phyloP scores from a whole-genome alignment of 352 stramenopile species.

The Phytophthora meadii region DNA sequence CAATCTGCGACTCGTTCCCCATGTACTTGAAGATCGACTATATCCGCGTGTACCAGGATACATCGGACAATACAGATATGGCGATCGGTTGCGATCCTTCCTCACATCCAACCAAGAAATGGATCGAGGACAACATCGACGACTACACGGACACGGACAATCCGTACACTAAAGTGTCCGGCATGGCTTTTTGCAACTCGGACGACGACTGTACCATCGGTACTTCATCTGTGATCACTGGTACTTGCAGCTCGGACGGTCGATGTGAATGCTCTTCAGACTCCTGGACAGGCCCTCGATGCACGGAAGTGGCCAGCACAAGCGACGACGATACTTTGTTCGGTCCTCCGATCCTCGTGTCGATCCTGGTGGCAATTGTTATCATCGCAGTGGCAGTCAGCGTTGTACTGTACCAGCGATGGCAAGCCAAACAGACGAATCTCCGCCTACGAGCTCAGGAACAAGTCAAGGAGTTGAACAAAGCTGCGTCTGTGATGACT shows the following conservation, averaged over 20 bases:
- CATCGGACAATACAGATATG: constrained; percentile 42
- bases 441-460: constrained; percentile 4
- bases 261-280: constrained; percentile 39
- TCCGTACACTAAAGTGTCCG: constrained; percentile 45
- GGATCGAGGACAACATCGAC: constrained; percentile 76
- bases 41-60: constrained; percentile 73
- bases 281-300: constrained; percentile 51
- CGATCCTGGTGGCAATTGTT: constrained; percentile 16
- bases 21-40: constrained; percentile 85
- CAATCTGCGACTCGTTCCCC: constrained; percentile 66
- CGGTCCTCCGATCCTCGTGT: constrained; percentile 28
- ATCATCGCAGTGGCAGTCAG: constrained; percentile 10
- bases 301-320: constrained; percentile 27
- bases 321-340: constrained; percentile 18
- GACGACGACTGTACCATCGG: constrained; percentile 61
- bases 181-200: constrained; percentile 53
- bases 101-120: constrained; percentile 64
- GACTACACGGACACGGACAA: constrained; percentile 69
- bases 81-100: constrained; percentile 52
- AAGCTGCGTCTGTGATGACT: constrained; percentile 27
- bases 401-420: constrained; percentile 14
- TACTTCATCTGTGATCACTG: constrained; percentile 32
- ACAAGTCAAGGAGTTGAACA: constrained; percentile 25
- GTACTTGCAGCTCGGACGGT: constrained; percentile 33
- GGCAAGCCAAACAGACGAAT: constrained; percentile 6